Conservation (phyloP, 805 yeast genomes). For the Nakazawaea sp. region DNA sequence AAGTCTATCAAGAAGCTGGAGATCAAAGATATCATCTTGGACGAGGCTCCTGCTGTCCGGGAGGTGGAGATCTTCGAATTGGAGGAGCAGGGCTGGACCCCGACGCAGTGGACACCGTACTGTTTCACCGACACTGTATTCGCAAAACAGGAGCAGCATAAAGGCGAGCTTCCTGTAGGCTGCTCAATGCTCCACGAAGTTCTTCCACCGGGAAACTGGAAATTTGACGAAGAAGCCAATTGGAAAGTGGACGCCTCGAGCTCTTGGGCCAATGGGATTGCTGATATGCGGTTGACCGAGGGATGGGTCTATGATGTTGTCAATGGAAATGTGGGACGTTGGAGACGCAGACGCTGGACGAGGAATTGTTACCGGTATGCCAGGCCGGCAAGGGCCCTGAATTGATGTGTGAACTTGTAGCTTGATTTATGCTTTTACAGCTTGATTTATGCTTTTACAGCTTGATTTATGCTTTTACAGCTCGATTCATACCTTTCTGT, state of each 20-base stretch:
- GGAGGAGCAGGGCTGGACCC: conserved; percentile 55
- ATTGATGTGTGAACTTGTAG: too few relatives aligned
- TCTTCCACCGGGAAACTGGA: conserved; percentile 63
- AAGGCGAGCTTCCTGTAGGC: conserved; percentile 60
- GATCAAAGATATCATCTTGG: conserved; percentile 53
- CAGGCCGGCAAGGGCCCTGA: conserved; percentile 29
- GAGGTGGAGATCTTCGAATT: conserved; percentile 76
- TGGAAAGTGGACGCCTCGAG: conserved; percentile 59
- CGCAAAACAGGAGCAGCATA: conserved; percentile 36
- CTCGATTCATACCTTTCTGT: too few relatives aligned
- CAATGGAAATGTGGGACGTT: conserved; percentile 16
- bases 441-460: too few relatives aligned
- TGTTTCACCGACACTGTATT: conserved; percentile 51
- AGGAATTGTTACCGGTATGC: conserved; percentile 46
- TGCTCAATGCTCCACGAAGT: conserved; percentile 47
- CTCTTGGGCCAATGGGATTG: conserved; percentile 45
- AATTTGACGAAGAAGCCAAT: conserved; percentile 46
- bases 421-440: too few relatives aligned
- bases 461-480: too few relatives aligned
- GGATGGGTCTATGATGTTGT: conserved; percentile 47
- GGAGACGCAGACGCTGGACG: conserved; percentile 50
- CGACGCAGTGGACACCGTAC: conserved; percentile 55
- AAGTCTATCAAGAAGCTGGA: conserved; percentile 28
- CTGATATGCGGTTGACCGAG: conserved; percentile 27
- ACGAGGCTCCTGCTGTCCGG: conserved; percentile 54